Evolutionary conservation across 2,329 filamentous ascomycete genomes (phyloP).

Genomic region (Podosphaera fusca): DNA sequence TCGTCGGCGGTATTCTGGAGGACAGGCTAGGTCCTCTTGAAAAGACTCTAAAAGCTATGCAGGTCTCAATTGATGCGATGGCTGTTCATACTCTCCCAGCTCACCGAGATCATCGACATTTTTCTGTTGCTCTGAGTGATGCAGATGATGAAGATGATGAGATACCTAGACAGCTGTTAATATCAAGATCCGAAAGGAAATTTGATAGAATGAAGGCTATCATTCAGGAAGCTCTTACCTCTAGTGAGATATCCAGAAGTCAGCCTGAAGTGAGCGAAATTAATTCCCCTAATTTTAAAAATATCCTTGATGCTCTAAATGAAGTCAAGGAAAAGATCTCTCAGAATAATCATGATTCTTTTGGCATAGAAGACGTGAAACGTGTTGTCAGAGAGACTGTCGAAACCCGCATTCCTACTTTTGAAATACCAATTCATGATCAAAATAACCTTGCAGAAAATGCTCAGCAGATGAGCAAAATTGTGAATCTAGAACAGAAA

Average conservation of each 20-base stretch:
- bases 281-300: slow-evolving; percentile 12
- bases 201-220: slow-evolving; percentile 59
- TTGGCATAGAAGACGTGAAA: slow-evolving; percentile 30
- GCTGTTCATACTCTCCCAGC: slow-evolving; percentile 31
- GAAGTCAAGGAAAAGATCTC: slow-evolving; percentile 34
- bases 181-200: slow-evolving; percentile 55
- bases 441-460: slow-evolving; percentile 8
- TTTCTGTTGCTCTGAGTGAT: slow-evolving; percentile 54
- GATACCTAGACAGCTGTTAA: slow-evolving; percentile 42
- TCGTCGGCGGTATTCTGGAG: slow-evolving; percentile 59
- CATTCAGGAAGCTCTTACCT: slow-evolving; percentile 45
- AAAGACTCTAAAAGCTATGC: slow-evolving; percentile 52
- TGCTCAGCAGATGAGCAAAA: slow-evolving; percentile 7
- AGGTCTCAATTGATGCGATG: slow-evolving; percentile 39
- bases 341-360: slow-evolving; percentile 21
- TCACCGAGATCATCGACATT: slow-evolving; percentile 36
- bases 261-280: background rate
- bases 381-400: slow-evolving; percentile 40
- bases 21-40: slow-evolving; percentile 62
- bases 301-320: slow-evolving; percentile 28
- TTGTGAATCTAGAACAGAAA: slow-evolving; percentile 47
- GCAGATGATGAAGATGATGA: slow-evolving; percentile 87
- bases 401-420: slow-evolving; percentile 27
- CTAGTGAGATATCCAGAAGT: background rate
- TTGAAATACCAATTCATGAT: slow-evolving; percentile 21